Conservation (phyloP, 23 red algal species). For the Agarophyton chilense region DNA sequence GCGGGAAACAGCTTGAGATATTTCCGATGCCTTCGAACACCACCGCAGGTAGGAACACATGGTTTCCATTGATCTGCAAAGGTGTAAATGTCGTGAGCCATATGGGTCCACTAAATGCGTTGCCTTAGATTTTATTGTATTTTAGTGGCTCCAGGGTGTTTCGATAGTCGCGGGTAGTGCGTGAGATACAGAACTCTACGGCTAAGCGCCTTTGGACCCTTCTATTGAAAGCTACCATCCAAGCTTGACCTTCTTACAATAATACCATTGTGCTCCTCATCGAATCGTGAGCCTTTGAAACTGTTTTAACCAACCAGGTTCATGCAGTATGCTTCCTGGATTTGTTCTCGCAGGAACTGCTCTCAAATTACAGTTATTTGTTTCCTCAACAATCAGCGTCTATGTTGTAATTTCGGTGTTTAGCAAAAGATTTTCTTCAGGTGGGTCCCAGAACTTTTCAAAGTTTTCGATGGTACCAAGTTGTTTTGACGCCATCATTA, state of each 20-base stretch:
- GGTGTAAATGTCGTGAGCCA: background rate
- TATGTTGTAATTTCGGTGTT: background rate
- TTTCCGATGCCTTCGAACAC: no score
- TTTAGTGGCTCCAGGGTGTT: no score
- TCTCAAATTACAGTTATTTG: background rate
- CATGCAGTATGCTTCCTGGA: background rate
- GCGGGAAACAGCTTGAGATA: no score
- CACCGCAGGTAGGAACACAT: no score
- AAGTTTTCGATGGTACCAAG: background rate
- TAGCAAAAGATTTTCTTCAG: background rate
- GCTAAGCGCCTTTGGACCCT: no score
- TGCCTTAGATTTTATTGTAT: background rate
- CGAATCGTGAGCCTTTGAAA: background rate
- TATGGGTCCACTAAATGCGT: background rate
- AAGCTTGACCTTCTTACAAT: no score
- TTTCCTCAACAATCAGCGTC: background rate
- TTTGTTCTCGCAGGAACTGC: background rate
- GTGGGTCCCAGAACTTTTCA: background rate
- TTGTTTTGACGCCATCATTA: background rate
- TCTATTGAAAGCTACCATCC: no score
- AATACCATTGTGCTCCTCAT: no score
- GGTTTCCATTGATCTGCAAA: background rate
- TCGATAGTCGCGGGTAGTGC: no score
- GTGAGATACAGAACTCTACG: no score
- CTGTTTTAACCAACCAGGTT: background rate